Evolutionary conservation across 2,329 filamentous ascomycete genomes (phyloP).

Genomic region (Fusarium sp.): DNA sequence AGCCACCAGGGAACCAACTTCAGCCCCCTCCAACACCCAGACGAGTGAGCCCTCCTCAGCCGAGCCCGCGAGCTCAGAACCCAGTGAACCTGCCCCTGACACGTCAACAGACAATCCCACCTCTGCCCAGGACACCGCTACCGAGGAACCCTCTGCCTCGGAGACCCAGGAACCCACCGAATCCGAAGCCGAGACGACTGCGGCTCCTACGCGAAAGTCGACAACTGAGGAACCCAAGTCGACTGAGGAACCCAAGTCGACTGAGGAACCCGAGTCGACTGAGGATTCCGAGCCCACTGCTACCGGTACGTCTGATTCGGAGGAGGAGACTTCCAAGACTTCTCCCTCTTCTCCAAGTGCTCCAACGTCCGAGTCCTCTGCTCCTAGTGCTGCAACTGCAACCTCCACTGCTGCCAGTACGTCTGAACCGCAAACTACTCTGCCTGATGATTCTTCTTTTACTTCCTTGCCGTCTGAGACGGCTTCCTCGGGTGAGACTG

Average conservation of each 20-base stretch:
- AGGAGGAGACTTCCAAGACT: slow-evolving; percentile 43
- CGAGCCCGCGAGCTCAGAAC: slow-evolving; percentile 34
- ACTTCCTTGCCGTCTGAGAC: slow-evolving; percentile 44
- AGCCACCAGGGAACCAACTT: slow-evolving; percentile 22
- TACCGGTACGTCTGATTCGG: slow-evolving; percentile 46
- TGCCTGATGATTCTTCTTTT: slow-evolving; percentile 45
- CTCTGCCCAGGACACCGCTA: slow-evolving; percentile 31
- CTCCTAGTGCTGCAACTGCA: slow-evolving; percentile 39
- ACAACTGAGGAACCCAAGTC: slow-evolving; percentile 22
- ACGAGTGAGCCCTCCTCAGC: slow-evolving; percentile 41
- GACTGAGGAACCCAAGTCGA: slow-evolving; percentile 25
- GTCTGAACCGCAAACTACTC: slow-evolving; percentile 46
- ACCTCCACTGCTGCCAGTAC: slow-evolving; percentile 48
- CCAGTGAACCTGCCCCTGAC: slow-evolving; percentile 39
- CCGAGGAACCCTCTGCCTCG: slow-evolving; percentile 22
- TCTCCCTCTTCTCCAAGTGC: slow-evolving; percentile 44
- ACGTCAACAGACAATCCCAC: slow-evolving; percentile 36
- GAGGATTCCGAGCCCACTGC: slow-evolving; percentile 43
- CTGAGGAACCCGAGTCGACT: slow-evolving; percentile 10
- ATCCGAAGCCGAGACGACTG: slow-evolving; percentile 22
- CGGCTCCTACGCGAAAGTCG: slow-evolving; percentile 19
- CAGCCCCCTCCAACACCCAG: slow-evolving; percentile 7
- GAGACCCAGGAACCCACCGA: slow-evolving; percentile 27
- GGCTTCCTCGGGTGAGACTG: slow-evolving; percentile 42
- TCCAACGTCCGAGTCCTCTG: slow-evolving; percentile 45